Evolutionary conservation across 1,284 basidiomycete genomes (phyloP), one percentile per base, ranked within the genome.

Genomic region (Veloboletus limbatus): DNA sequence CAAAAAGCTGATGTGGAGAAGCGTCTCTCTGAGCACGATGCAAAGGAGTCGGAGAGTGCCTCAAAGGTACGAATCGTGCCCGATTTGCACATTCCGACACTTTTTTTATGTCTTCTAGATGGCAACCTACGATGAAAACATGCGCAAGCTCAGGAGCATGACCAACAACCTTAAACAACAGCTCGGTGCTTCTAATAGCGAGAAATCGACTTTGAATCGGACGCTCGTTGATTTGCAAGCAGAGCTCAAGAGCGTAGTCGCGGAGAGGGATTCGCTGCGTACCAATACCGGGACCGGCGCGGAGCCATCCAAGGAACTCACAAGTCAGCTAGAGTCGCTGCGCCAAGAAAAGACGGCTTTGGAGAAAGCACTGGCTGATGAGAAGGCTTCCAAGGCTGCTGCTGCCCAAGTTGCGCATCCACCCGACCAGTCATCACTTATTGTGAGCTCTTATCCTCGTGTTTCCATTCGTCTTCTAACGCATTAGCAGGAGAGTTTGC

Each of bases 401-500:
- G 35, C 57, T 40, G 21, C 52, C 21, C 52, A 56, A 20, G 28
- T 52, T 13, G 63, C 62, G 25, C 64, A 70, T 45, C 49, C 52
- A 13, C 48, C 63, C 21, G 67, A 71, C 40, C 71, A 75, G 37
- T 59, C 59, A 13, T 54, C 68, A 17, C 49, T 68, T n/a, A 62
- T 81, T 37, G 80, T 83, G 55, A 22, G 76, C 68, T n/a, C 21
- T 20, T 42, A 31, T 20, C 20, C 22, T 7, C 26, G 11, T 26
- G 13, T 26, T n/a, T 9, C 35, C 4, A 8, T 13, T n/a, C 31
- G n/a, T 45, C 45, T 43, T 37, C n/a, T 52, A 16, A 63, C 39
- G 22, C 21, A 11, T 37, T 16, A 13, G 34, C 43, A 88, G 85
- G 67, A 74, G 40, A 54, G 72, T 27, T 61, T 88, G n/a, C 73